Evolutionary conservation across 2,329 filamentous ascomycete genomes (phyloP).

Genomic region (Talaromyces rugulosus): DNA sequence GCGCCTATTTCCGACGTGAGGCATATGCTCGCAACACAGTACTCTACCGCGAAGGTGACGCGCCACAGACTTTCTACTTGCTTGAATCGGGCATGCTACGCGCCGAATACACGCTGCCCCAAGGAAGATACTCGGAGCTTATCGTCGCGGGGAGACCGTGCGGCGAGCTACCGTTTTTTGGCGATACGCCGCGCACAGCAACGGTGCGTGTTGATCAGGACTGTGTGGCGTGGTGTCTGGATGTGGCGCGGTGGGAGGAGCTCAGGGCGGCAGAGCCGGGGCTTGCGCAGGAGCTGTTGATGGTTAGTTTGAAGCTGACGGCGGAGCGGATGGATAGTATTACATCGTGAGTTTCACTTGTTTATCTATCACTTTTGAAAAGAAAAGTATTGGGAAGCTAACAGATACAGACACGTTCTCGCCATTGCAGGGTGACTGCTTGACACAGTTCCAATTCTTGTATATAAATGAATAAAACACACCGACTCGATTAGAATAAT

Average conservation of each 20-base stretch:
- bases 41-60: constrained; percentile 73
- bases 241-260: constrained; percentile 64
- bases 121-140: constrained; percentile 82
- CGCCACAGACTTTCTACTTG: constrained; percentile 80
- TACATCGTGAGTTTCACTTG: constrained; percentile 48
- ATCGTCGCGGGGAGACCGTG: constrained; percentile 94
- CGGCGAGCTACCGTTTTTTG: constrained; percentile 94
- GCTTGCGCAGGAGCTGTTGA: constrained; percentile 77
- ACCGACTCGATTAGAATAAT: neutral
- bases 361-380: no score
- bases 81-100: constrained; percentile 84
- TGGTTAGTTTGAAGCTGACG: constrained; percentile 86
- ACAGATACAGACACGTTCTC: constrained; percentile 10
- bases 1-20: constrained; percentile 68
- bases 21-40: constrained; percentile 66
- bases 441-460: neutral
- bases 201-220: constrained; percentile 80
- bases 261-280: constrained; percentile 70
- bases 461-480: neutral
- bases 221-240: constrained; percentile 78
- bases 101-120: constrained; percentile 85
- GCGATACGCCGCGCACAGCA: constrained; percentile 79
- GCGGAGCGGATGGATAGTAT: constrained; percentile 83
- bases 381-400: neutral
- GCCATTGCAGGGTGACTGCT: constrained; percentile 7